Evolutionary conservation across 179 eudicot genomes (phyloP), one percentile per base, ranked within the genome.

Genomic region (Beta corolliflora): DNA sequence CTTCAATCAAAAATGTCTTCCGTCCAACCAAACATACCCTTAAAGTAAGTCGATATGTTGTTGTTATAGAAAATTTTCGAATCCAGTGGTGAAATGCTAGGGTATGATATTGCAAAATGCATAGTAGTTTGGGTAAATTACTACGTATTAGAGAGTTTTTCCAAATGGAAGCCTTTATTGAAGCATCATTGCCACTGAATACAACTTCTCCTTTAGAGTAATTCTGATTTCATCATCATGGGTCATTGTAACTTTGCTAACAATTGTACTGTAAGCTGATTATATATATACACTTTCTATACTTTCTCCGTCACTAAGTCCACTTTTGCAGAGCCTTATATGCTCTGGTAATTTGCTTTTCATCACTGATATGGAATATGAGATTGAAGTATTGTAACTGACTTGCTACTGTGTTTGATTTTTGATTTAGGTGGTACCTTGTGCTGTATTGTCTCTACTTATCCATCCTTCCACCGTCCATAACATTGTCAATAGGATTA

Each of bases 391-490:
- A 58, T 59, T 64, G 46, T 64, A 7, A 52, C 76, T 76, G 55
- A 84, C 48, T 15, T 63, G 41, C 52, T 66, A 0, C 8, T 58
- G 44, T 46, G 9, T 59, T 69, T 53, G 36, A 44, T 53, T 31
- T 16, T 81, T 82, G 21, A 16, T 83, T 46, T 54, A 86, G 88
- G 81, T 79, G 44, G 77, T 81, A 31, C 88, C 88, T 72, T 86
- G 88, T 81, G 88, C 81, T 23, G 75, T 83, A 18, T 29, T 86
- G 66, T 78, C 88, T 70, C 74, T 86, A 50, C 53, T 83, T 16
- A n/a, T 86, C 81, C 88, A 86, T 81, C 88, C 88, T 15, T 44
- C 88, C 68, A 86, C 88, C n/a, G 76, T 80, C 54, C 88, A 86
- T 72, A 54, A 83, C 68, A 71, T 86, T 23, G 67, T 83, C 81